Evolutionary conservation across 345 rosid species (phyloP), one percentile per base, ranked within the genome.

Genomic region (Balakata baccata): DNA sequence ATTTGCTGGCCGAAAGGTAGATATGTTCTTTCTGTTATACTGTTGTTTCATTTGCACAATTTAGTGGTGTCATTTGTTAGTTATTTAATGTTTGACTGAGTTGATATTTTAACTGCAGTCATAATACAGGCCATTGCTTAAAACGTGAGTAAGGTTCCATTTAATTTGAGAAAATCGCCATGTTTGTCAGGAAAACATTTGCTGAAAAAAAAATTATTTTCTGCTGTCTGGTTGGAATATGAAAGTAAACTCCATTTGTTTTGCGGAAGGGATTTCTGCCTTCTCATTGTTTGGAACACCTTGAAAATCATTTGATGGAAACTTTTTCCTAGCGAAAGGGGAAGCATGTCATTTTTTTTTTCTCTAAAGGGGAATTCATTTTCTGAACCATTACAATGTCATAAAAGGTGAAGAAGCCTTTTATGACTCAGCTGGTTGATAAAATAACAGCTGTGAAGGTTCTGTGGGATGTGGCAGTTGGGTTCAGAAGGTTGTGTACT

Each of bases 1-100:
- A 72, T 96, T 96, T 84, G 85, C 97, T 78, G 98, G 97, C 61
- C 84, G 96, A 77, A 91, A 92, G 98, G 99, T 92, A 85, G 22
- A 22, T 29, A 58, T 61, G 51, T 10, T 64, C 38, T 65, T 38
- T 70, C n/a, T 25, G 22, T 64, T 13, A 58, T 68, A 13, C n/a
- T 41, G 57, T 50, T 64, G 16, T 54, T 68, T 41, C 13, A 23
- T 66, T 51, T 41, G 2, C 51, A 39, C 38, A 46, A 11, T 29
- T 38, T 34, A 38, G 38, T 58, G 17, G 29, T 63, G 56, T n/a
- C 59, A 54, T 54, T 54, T 54, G 9, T 6, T n/a, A 54, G 56
- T 17, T 41, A 16, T 41, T 65, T 56, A 39, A 41, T 39, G 6
- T 29, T 10, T 73, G 69, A 37, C 16, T 49, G 51, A 8, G 43